Conservation (phyloP, 352 stramenopile species). For the Aphanomyces invadans region DNA sequence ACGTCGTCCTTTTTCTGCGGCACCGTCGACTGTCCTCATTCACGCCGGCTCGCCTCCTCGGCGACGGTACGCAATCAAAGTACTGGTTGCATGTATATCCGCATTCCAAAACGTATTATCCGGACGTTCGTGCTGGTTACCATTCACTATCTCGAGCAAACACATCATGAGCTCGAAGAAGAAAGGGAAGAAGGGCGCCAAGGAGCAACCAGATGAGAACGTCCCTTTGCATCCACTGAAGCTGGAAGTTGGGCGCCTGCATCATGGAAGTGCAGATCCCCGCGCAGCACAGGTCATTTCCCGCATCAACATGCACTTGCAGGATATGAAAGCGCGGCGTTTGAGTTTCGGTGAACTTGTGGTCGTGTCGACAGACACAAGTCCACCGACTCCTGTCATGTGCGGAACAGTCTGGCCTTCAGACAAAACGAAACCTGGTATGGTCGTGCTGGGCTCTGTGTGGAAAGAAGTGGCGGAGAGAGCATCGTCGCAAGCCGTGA, state of each 20-base stretch:
- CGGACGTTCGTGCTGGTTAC: neutral
- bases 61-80: too few species aligned
- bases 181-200: conserved; percentile 1
- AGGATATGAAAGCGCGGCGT: neutral
- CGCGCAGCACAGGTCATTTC: conserved; percentile 6
- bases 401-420: conserved; percentile 63
- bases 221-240: neutral
- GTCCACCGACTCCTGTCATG: conserved; percentile 32
- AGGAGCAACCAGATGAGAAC: neutral
- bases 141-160: too few species aligned
- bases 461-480: conserved; percentile 39
- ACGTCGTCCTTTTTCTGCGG: neutral
- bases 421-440: conserved; percentile 56
- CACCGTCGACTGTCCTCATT: too few species aligned
- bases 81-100: too few species aligned
- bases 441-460: conserved; percentile 59
- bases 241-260: neutral
- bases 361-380: neutral
- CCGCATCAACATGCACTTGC: conserved; percentile 3
- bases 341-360: neutral
- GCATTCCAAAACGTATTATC: too few species aligned
- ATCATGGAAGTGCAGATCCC: neutral
- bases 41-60: too few species aligned
- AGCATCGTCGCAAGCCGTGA: neutral
- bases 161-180: conserved; percentile 7